Evolutionary conservation across 495 filamentous ascomycete genomes (phyloP).

Genomic region (Penicillium odoratum): DNA sequence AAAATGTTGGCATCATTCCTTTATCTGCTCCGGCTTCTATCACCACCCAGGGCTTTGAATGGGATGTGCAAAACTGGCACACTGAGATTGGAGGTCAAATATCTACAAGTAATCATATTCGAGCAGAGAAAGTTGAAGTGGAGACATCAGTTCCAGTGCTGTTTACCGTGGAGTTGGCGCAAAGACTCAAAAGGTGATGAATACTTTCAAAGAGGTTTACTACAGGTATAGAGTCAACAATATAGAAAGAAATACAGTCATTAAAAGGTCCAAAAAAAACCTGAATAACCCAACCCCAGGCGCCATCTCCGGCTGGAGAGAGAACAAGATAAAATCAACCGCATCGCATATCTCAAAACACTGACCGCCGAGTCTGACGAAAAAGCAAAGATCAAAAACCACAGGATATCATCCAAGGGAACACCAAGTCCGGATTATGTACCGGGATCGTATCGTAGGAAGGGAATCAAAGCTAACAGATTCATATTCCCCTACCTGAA

Average conservation of each 20-base stretch:
- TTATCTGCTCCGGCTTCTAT: slow-evolving; percentile 70
- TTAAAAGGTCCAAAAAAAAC: slow-evolving; percentile 12
- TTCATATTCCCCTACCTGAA: not conserved
- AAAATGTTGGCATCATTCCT: slow-evolving; percentile 84
- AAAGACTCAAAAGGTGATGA: slow-evolving; percentile 37
- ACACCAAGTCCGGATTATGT: slow-evolving; percentile 1
- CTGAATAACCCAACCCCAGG: slow-evolving; percentile 19
- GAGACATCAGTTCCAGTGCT: slow-evolving; percentile 68
- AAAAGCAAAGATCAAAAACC: slow-evolving; percentile 12
- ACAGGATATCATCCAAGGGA: slow-evolving; percentile 28
- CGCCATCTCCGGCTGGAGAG: slow-evolving; percentile 30
- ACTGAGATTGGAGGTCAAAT: slow-evolving; percentile 81
- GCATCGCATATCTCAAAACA: slow-evolving; percentile 22
- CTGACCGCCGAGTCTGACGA: not conserved
- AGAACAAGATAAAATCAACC: slow-evolving; percentile 26
- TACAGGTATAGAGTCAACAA: slow-evolving; percentile 14
- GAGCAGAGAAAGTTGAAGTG: slow-evolving; percentile 56
- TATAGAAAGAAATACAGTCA: slow-evolving; percentile 11
- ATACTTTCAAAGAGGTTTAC: slow-evolving; percentile 9
- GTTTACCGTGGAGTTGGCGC: slow-evolving; percentile 78
- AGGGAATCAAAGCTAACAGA: not conserved
- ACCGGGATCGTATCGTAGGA: not conserved
- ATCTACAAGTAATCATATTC: slow-evolving; percentile 91
- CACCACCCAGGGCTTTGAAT: slow-evolving; percentile 77
- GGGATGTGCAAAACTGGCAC: slow-evolving; percentile 81